Percentiles rank a stretch among this genome's conserved stretches.
Evolutionary conservation across 257 asterid species (phyloP).

Genomic region (Nicotiana noctiflora): DNA sequence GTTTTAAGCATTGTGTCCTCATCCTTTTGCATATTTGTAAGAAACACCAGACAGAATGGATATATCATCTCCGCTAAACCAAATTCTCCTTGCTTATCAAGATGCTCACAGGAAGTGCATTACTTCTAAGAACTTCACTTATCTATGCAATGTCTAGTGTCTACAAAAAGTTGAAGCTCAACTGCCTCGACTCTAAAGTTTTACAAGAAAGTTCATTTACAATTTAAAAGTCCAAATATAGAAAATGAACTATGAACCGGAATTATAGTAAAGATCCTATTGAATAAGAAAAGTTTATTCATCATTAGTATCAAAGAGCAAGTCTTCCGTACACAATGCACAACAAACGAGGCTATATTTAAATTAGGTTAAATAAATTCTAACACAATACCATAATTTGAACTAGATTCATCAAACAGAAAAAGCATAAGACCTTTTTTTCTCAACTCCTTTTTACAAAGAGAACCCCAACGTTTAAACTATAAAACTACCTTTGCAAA

Average conservation of each 20-base stretch:
- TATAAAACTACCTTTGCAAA: slow-evolving; percentile 18
- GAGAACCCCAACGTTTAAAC: slow-evolving; percentile 11
- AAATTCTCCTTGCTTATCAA: background rate
- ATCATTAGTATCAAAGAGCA: background rate
- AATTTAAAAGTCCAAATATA: background rate
- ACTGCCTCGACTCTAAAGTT: background rate
- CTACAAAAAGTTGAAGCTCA: background rate
- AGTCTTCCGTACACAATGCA: background rate
- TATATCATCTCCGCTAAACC: background rate
- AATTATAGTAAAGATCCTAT: background rate
- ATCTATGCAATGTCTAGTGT: background rate
- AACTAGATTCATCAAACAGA: slow-evolving; percentile 1
- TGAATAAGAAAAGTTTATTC: background rate
- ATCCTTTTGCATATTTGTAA: background rate
- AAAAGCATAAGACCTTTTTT: background rate
- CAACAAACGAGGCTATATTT: background rate
- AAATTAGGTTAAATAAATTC: background rate
- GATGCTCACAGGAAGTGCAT: background rate
- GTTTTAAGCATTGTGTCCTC: background rate
- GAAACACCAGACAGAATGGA: background rate
- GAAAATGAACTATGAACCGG: background rate
- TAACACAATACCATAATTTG: background rate
- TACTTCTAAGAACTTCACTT: background rate
- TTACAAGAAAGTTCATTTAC: background rate
- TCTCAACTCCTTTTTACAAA: slow-evolving; percentile 8